Evolutionary conservation across 495 filamentous ascomycete species (phyloP), one percentile per base, ranked within the genome.

Genomic region (Neurospora cerealis): DNA sequence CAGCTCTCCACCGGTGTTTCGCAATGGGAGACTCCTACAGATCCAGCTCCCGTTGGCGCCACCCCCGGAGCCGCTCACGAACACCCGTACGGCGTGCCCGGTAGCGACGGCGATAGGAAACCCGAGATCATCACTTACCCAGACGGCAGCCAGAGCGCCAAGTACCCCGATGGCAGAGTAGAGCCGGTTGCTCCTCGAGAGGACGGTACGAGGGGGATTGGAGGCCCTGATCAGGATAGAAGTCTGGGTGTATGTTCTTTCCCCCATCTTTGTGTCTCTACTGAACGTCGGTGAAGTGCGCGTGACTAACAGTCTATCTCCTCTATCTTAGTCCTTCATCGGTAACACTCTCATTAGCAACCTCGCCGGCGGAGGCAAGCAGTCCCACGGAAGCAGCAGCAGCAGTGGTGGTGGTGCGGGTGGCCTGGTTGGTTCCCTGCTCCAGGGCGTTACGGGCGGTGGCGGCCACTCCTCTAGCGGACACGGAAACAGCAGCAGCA

Each of bases 21-120:
- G 62, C 91, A 92, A 81, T 95, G 93, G 93, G 91, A 93, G 4
- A 86, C 91, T 17, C 93, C 93, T 32, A 92, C 89, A 24, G 84
- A 90, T 71, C 85, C 91, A 44, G 89, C 86, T 7, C 88, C 87
- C 24, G 83, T 78, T 28, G 81, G 83, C 74, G 83, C 81, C 72
- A 88, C 87, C 2, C 88, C 88, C 17, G 85, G 83, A 32, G 79
- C 80, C 9, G 77, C 74, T 17, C 71, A 73, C 70, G 86, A 88
- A 21, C 85, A 88, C 77, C 87, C 87, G 17, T 89, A 87, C 77
- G 86, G 86, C 40, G 81, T 80, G 41, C 86, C 86, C 38, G 77
- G 79, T 46, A 37, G 71, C 28, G 76, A 78, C 9, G 37, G 40
- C 39, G 79, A 78, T 39, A 69, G 72, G 38, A 78, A 78, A 62